Evolutionary conservation across 2,329 filamentous ascomycete species (phyloP), one percentile per base, ranked within the genome.

Genomic region (Exophiala alcalophila): DNA sequence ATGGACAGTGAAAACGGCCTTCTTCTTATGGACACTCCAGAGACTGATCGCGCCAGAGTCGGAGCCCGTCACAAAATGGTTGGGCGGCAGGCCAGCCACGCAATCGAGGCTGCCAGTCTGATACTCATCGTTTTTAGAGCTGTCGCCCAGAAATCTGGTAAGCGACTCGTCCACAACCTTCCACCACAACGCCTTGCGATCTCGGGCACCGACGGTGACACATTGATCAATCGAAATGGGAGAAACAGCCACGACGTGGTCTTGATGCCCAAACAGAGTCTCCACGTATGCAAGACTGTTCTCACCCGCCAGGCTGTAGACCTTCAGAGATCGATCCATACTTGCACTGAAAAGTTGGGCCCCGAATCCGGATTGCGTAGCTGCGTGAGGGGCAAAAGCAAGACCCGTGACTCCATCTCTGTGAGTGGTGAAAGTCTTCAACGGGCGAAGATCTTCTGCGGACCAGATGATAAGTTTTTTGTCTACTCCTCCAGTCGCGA

Each of bases 161-260:
- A 98, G 92, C 1, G 85, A 87, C 68, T 98, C 91, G 58, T 98
- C 92, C 4, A 87, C 81, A 1, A 98, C 90, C 66, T 96, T 96
- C 92, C 92, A 98, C 56, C 95, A 69, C 45, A 92, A 77, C 26
- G 91, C 92, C 2, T 90, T 96, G 44, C 91, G 82, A 64, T 98
- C 92, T 53, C 92, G 77, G 4, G 88, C 84, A 41, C 92, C 92
- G 12, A 95, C 92, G 49, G 84, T 92, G 47, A 97, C 76, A 61
- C 92, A 96, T 34, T 88, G 83, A 65, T 97, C 92, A 56, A 89
- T 81, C 2, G 84, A 82, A 50, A 94, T 75, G 15, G 87, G 84
- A 52, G 86, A 85, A 40, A 98, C 79, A 59, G 89, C 86, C 25
- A 91, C 75, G 4, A 97, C 85, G 52, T 86, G 77, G 61, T 97